Base-by-base conservation (phyloP, 768 basidiomycete species). In the Mycena leptocephala region DNA sequence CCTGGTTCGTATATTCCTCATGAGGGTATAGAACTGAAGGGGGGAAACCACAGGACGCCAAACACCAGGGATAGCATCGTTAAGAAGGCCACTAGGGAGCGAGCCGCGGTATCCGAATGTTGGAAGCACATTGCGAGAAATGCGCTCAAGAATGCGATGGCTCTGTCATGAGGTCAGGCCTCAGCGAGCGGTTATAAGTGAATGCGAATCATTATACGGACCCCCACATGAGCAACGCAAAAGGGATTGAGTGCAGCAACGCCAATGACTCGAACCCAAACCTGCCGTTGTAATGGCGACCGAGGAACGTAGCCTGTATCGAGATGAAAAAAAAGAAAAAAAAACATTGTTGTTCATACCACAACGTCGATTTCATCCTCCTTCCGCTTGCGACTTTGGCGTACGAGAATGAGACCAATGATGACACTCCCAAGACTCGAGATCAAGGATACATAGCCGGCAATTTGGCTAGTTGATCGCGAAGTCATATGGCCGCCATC, bases 201-300 rank as follows among this genome's bases (percentile, higher is more conserved):
- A 11, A 10, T 20, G 26, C 16, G 18, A 22, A 18, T 20, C 2
- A 26, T 9, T n/a, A 39, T 5, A 72, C 81, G 65, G 59, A 81
- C 83, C 79, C 81, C 81, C 81, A 83, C 69, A 82, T 78, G 22
- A 83, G 78, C n/a, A 82, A 76, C 7, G 81, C 80, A 63, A 82
- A 83, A 1, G 83, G 83, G 11, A 83, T 72, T 35, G 81, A 81
- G 69, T 82, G 80, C 63, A 83, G 61, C 30, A 82, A 80, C 18
- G 83, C 81, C 33, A 83, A 70, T 48, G 77, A 74, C 59, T 81
- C 81, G 16, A 81, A 75, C 18, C 81, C 79, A 24, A 66, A 69
- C 20, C 35, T 26, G 26, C 51, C 11, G 2, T 20, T 0, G 39
- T 48, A 61, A 32, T 74, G 72, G 4, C 14, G 26, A 0, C 11